These are phyloP conservation scores for Clavulina sp. DNA, from an alignment of 768 basidiomycete genomes.

Conservation along the genomic window DNA sequence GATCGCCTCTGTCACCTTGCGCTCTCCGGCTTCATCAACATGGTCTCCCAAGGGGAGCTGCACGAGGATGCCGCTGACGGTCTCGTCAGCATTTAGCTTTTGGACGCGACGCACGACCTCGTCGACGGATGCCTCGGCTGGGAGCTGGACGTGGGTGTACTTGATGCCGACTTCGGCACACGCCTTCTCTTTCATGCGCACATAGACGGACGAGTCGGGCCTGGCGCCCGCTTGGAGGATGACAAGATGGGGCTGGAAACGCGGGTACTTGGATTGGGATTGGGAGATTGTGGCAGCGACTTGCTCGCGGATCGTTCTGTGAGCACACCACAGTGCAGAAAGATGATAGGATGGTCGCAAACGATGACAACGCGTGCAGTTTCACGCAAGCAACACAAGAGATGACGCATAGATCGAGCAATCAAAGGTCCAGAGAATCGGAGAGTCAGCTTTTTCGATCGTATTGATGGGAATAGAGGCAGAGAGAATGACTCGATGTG, in stretches of 20 bases:
- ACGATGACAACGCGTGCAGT: too few species aligned
- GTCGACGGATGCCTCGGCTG: conserved; percentile 51
- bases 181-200: conserved; percentile 96
- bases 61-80: conserved; percentile 78
- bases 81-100: conserved; percentile 65
- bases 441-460: too few species aligned
- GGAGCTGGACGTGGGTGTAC: conserved; percentile 56
- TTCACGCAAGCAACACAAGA: too few species aligned
- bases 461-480: conserved; percentile 1
- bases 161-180: conserved; percentile 85
- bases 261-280: conserved; percentile 52
- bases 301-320: conserved; percentile 61
- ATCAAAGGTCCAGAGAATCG: too few species aligned
- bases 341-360: too few species aligned
- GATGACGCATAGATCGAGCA: too few species aligned
- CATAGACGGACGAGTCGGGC: conserved; percentile 79
- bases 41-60: conserved; percentile 86
- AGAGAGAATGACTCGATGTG: neutral
- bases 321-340: conserved; percentile 10
- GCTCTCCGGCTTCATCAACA: conserved; percentile 64
- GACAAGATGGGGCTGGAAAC: conserved; percentile 77
- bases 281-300: conserved; percentile 53
- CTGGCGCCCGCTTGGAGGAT: conserved; percentile 90
- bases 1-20: conserved; percentile 84
- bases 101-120: conserved; percentile 62